phyloP scores from a whole-genome alignment of 2,329 filamentous ascomycete species.

The Alternaria viburni region DNA sequence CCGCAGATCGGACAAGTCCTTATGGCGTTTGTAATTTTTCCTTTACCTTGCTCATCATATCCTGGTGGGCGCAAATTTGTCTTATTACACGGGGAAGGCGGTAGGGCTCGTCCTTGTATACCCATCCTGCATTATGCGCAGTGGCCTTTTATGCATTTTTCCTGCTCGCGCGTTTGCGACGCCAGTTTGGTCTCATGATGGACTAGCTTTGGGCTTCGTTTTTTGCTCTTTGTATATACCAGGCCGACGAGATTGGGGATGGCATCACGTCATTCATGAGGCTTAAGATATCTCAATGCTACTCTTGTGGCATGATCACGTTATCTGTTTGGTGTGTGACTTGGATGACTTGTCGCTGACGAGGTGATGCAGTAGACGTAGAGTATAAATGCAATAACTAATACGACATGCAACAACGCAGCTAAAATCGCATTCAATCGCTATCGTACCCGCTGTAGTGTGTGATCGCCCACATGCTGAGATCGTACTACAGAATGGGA shows the following conservation, averaged over 20 bases:
- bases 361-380: neutral
- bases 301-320: neutral
- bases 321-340: neutral
- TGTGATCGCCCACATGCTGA: neutral
- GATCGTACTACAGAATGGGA: neutral
- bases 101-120: slow-evolving; percentile 42
- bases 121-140: slow-evolving; percentile 34
- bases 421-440: neutral
- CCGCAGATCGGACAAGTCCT: neutral
- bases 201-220: slow-evolving; percentile 9
- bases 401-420: neutral
- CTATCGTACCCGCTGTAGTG: neutral
- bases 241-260: neutral
- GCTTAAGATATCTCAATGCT: slow-evolving; percentile 6
- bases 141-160: slow-evolving; percentile 8
- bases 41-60: neutral
- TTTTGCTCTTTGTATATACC: slow-evolving; percentile 32
- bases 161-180: neutral
- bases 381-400: neutral
- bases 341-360: neutral
- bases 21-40: neutral
- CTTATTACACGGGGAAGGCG: slow-evolving; percentile 21
- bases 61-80: slow-evolving; percentile 14
- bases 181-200: slow-evolving; percentile 1
- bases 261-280: neutral